These are phyloP conservation scores for Pseudogymnoascus sp. DNA, from an alignment of 2,329 filamentous ascomycete genomes.

Conservation along the genomic window DNA sequence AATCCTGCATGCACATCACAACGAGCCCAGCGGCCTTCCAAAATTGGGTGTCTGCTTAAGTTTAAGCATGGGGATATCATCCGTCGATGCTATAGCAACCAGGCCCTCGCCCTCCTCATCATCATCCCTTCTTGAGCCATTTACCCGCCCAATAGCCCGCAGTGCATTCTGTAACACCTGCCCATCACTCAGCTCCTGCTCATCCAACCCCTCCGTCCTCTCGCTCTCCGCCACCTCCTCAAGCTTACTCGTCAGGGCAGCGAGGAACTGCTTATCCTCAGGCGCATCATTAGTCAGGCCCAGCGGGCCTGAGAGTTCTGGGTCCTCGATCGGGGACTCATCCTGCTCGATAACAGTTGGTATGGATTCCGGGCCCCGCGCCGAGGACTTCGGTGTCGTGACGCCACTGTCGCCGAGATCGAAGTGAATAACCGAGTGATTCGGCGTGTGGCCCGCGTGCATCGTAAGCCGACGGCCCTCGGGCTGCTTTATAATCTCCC, in stretches of 20 bases:
- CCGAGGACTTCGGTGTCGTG: constrained; percentile 21
- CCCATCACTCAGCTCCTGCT: constrained; percentile 20
- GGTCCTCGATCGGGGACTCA: constrained; percentile 29
- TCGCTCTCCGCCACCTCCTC: constrained; percentile 21
- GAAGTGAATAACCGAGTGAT: constrained; percentile 47
- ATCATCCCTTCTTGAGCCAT: constrained; percentile 7
- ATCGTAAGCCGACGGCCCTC: constrained; percentile 49
- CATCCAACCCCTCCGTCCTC: neutral
- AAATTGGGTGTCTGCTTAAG: constrained; percentile 25
- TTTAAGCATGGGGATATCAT: constrained; percentile 21
- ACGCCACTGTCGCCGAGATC: constrained; percentile 32
- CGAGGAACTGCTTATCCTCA: constrained; percentile 49
- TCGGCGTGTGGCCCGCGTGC: constrained; percentile 58
- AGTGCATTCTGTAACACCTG: constrained; percentile 18
- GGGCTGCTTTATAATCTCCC: constrained; percentile 20
- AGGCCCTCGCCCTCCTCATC: constrained; percentile 15
- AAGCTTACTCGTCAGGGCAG: constrained; percentile 44
- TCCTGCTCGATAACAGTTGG: constrained; percentile 3
- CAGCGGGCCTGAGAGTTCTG: constrained; percentile 43
- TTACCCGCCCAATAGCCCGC: constrained; percentile 12
- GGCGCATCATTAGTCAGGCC: constrained; percentile 50
- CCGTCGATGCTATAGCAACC: constrained; percentile 17
- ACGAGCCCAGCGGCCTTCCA: constrained; percentile 22
- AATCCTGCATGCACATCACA: neutral
- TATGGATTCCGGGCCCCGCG: neutral